Evolutionary conservation across 106 monocot genomes (phyloP), one percentile per base, ranked within the genome.

Genomic region (Dendrobium huoshanense): DNA sequence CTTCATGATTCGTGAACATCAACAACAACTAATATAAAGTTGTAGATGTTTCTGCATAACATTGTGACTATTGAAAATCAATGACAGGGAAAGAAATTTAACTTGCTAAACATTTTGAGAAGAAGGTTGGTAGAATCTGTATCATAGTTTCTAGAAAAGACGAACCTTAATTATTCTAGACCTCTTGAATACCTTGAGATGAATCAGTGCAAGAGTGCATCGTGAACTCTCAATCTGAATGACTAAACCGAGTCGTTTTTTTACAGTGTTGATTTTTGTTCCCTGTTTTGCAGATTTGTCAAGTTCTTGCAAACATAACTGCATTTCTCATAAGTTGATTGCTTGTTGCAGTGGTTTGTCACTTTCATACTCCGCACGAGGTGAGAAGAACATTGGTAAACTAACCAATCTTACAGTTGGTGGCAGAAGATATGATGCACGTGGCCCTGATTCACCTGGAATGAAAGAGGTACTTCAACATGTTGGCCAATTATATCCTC

Each of bases 361-460:
- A 41, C 95, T 89, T 19, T 95, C 99, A 20, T 97, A 91, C 77
- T 92, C 96, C 41, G 80, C 85, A 54, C 88, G 88, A 33, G 75
- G 88, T 19, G 99, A 99, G 54, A 95, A 91, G 56, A 72, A 88
- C 83, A 56, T 91, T 13, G 85, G 82, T 74, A 93, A 91, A 55
- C 81, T 99, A 42, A 85, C 87, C 20, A 91, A 86, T 65, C 87
- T 99, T 72, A 87, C 88, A 16, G 88, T 89, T n/a, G 79, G 75
- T 67, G 80, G 77, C 59, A 83, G 82, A 86, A 87, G 88, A 74
- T 95, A 84, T 55, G 88, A 87, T 29, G 82, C 80, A 58, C 86
- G 84, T 79, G 70, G 40, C 55, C 79, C 85, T 72, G 90, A 91
- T 27, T 85, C 91, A 78, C 84, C 89, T 83, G 70, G 85, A 73